Conservation (phyloP, 202 grass and related monocot species). For the Bolboschoenoplectus hybrid region DNA sequence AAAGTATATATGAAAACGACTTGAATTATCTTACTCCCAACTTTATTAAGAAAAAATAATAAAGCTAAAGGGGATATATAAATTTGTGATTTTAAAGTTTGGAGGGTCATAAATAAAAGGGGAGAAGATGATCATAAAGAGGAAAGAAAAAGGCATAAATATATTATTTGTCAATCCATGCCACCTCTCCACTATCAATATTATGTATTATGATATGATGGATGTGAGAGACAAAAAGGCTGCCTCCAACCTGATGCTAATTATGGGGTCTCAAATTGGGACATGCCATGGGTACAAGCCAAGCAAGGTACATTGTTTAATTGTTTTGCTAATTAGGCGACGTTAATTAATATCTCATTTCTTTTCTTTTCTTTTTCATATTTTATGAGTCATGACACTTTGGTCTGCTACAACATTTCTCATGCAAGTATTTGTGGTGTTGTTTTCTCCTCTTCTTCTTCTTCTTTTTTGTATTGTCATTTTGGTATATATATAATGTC, state of each 20-base stretch:
- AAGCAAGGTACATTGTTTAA: slow-evolving; percentile 37
- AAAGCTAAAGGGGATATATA: not conserved
- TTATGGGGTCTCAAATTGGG: slow-evolving; percentile 42
- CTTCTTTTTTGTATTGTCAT: not conserved
- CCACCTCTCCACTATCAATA: slow-evolving; percentile 10
- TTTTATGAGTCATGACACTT: not conserved
- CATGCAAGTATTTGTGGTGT: not conserved
- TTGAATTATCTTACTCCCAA: not conserved
- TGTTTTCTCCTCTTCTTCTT: too few relatives aligned
- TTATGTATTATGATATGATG: slow-evolving; percentile 25
- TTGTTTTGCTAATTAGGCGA: slow-evolving; percentile 10
- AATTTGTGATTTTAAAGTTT: slow-evolving; percentile 25
- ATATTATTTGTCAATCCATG: slow-evolving; percentile 29
- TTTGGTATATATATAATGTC: not conserved
- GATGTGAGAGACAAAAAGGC: slow-evolving; percentile 47
- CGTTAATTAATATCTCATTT: not conserved
- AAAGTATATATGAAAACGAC: slow-evolving; percentile 30
- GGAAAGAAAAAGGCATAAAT: not conserved
- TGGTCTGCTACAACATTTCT: not conserved
- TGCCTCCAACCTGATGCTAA: slow-evolving; percentile 36
- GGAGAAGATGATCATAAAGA: not conserved
- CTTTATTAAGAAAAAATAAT: not conserved
- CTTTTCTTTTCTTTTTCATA: not conserved
- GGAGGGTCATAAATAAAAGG: slow-evolving; percentile 16
- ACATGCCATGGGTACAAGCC: slow-evolving; percentile 52